phyloP scores from a whole-genome alignment of 2,329 filamentous ascomycete species.

The Colletotrichum acutatum region DNA sequence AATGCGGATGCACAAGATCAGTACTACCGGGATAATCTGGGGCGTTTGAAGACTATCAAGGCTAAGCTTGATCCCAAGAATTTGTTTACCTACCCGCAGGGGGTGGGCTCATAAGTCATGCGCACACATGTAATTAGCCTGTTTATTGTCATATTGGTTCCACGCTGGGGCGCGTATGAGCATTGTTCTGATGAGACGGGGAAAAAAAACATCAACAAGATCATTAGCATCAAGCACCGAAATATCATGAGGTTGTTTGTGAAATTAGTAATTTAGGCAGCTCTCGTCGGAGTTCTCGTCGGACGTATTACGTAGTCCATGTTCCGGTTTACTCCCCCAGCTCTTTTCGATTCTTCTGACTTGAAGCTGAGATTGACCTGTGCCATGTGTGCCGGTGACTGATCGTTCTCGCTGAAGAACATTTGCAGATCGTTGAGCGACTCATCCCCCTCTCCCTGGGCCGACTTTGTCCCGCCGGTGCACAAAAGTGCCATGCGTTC shows the following conservation, averaged over 20 bases:
- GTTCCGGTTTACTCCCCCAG: neutral
- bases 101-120: conserved; percentile 6
- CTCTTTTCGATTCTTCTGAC: neutral
- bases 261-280: neutral
- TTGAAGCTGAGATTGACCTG: neutral
- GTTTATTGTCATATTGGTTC: neutral
- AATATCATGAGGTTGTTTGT: too few relatives aligned
- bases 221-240: neutral
- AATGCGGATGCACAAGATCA: conserved; percentile 58
- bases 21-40: conserved; percentile 57
- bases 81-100: conserved; percentile 54
- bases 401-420: neutral
- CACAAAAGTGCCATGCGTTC: conserved; percentile 9
- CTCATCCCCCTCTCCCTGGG: neutral
- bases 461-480: neutral
- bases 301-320: neutral
- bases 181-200: neutral
- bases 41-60: conserved; percentile 51
- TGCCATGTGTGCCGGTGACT: neutral
- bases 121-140: neutral
- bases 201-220: neutral
- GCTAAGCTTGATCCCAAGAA: conserved; percentile 50
- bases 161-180: too few relatives aligned
- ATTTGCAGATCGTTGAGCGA: neutral
- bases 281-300: neutral